Conservation (phyloP, 495 filamentous ascomycete genomes). For the Penicillium turbatum region DNA sequence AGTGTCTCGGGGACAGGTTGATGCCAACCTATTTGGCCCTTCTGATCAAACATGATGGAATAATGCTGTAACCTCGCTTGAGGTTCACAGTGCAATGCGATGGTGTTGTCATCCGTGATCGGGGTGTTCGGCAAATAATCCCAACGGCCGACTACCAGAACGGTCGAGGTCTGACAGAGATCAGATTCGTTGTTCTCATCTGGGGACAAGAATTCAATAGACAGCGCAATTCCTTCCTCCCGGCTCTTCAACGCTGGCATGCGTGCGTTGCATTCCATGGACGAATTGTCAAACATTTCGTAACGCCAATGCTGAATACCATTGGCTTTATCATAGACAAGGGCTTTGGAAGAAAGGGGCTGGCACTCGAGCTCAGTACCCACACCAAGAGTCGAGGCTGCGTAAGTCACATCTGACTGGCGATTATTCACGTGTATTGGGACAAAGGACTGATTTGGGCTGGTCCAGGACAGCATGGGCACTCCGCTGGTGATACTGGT, state of each 20-base stretch:
- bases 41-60: constrained; percentile 31
- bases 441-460: constrained; percentile 34
- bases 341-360: constrained; percentile 15
- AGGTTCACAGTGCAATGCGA: constrained; percentile 39
- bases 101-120: constrained; percentile 30
- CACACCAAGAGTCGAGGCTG: constrained; percentile 32
- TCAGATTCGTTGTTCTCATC: constrained; percentile 20
- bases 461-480: constrained; percentile 37
- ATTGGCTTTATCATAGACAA: constrained; percentile 12
- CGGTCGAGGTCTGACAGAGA: constrained; percentile 34
- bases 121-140: constrained; percentile 27
- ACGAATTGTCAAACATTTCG: constrained; percentile 21
- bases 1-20: constrained; percentile 16
- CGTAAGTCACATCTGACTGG: constrained; percentile 27
- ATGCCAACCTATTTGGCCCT: constrained; percentile 29
- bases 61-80: constrained; percentile 24
- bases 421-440: constrained; percentile 27
- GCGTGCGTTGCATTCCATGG: constrained; percentile 25
- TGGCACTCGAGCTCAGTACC: constrained; percentile 30
- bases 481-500: constrained; percentile 39
- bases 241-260: constrained; percentile 26
- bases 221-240: constrained; percentile 28
- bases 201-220: constrained; percentile 39
- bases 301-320: constrained; percentile 31
- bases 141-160: constrained; percentile 41